A percentile compares a stretch with the other conserved stretches of the same genome.
Evolutionary conservation across 2,329 filamentous ascomycete genomes (phyloP).

Genomic region (Botrytis aclada): DNA sequence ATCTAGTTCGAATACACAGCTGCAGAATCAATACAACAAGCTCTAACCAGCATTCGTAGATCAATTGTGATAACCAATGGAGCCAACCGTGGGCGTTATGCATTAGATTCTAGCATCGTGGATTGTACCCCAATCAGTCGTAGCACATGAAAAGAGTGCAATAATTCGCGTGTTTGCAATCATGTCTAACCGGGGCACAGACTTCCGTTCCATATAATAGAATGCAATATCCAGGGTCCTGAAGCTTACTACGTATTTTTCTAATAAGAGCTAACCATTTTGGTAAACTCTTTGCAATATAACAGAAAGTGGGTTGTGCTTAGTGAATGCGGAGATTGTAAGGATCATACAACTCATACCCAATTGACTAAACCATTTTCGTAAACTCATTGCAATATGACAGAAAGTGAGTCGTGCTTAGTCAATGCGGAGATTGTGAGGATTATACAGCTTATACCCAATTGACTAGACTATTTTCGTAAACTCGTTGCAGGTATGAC

Average conservation of each 20-base stretch:
- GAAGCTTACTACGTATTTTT: background rate
- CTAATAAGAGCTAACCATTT: background rate
- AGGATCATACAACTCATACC: background rate
- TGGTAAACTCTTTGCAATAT: background rate
- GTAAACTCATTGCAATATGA: no score
- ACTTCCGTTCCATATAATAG: background rate
- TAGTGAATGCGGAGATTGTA: background rate
- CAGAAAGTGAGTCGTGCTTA: no score
- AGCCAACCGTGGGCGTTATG: background rate
- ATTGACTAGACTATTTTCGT: background rate
- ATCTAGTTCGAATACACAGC: background rate
- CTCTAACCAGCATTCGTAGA: background rate
- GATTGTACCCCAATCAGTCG: background rate
- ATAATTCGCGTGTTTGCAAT: background rate
- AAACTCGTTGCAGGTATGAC: background rate
- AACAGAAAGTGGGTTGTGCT: background rate
- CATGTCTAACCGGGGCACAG: background rate
- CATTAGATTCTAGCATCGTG: background rate
- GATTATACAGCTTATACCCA: no score
- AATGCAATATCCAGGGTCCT: background rate
- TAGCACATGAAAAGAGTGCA: background rate
- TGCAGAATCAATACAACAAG: background rate
- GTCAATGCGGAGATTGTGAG: no score
- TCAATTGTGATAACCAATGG: background rate
- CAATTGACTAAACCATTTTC: background rate